Conservation (phyloP, 768 basidiomycete species). For the Leccinum boreale region DNA sequence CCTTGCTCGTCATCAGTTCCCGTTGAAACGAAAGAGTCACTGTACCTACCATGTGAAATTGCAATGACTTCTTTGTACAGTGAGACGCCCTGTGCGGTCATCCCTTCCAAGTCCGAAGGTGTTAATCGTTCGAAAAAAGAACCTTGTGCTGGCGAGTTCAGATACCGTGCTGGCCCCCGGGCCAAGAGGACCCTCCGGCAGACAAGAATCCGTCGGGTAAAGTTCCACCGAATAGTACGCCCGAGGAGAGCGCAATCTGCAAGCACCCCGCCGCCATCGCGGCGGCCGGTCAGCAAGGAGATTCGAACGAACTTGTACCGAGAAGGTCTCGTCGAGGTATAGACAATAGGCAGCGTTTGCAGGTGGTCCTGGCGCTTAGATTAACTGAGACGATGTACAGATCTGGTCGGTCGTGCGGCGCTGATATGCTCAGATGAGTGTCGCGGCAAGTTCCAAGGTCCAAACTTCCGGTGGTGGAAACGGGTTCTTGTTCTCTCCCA, state of each 20-base stretch:
- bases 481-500: neutral
- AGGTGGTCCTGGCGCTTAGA: constrained; percentile 7
- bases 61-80: constrained; percentile 4
- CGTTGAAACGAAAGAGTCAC: constrained; percentile 1
- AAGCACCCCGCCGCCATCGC: constrained; percentile 24
- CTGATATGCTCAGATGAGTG: neutral
- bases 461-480: neutral
- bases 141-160: constrained; percentile 8
- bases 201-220: neutral
- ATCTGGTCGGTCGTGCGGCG: constrained; percentile 9
- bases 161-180: constrained; percentile 2
- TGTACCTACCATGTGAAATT: neutral
- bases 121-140: neutral
- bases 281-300: constrained; percentile 20
- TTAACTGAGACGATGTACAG: constrained; percentile 14
- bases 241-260: constrained; percentile 19
- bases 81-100: neutral
- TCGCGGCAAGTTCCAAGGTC: neutral
- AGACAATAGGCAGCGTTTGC: neutral
- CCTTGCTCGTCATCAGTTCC: neutral
- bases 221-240: constrained; percentile 19
- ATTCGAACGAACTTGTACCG: constrained; percentile 9
- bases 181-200: constrained; percentile 5
- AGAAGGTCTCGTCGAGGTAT: constrained; percentile 4
- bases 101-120: constrained; percentile 1